Percentiles rank a stretch among this genome's conserved stretches.
Evolutionary conservation across 192 early-diverging fungal species (phyloP).

Genomic region (Cladochytrium replicatum): DNA sequence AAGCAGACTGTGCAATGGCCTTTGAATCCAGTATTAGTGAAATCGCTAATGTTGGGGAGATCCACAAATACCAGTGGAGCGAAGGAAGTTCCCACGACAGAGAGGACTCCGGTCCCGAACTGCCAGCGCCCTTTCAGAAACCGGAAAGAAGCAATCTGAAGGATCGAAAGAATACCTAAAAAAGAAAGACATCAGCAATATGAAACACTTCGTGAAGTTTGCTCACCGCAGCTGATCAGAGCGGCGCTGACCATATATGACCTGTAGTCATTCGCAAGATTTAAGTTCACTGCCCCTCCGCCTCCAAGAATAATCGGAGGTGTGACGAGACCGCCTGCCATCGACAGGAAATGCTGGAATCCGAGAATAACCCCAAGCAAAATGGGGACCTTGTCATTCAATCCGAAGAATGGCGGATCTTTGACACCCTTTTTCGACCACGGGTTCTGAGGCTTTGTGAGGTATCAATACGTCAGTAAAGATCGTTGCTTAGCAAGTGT

Average conservation of each 20-base stretch:
- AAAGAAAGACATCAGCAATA: too few species aligned
- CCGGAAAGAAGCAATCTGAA: conserved; percentile 47
- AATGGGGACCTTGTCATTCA: conserved; percentile 25
- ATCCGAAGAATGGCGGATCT: conserved; percentile 34
- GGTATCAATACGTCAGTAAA: conserved; percentile 16
- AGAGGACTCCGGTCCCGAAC: conserved; percentile 37
- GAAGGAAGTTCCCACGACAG: conserved; percentile 44
- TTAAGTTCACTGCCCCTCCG: background rate
- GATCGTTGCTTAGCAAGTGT: background rate
- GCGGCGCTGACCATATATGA: conserved; percentile 41
- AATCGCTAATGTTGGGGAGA: too few species aligned
- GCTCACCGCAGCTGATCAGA: conserved; percentile 43
- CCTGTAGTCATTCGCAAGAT: conserved; percentile 11
- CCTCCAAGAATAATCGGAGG: background rate
- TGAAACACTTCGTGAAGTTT: too few species aligned
- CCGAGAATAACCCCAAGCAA: conserved; percentile 33
- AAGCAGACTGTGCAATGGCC: conserved; percentile 37
- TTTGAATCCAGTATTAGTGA: too few species aligned
- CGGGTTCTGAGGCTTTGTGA: conserved; percentile 33
- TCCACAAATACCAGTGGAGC: conserved; percentile 39
- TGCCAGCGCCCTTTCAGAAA: conserved; percentile 19
- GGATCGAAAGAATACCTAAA: conserved; percentile 32
- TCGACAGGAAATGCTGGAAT: conserved; percentile 9
- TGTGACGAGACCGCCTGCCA: background rate
- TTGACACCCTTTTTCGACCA: conserved; percentile 12